These are phyloP conservation scores for Albugo laibachii DNA, from an alignment of 352 stramenopile genomes.

Conservation along the genomic window DNA sequence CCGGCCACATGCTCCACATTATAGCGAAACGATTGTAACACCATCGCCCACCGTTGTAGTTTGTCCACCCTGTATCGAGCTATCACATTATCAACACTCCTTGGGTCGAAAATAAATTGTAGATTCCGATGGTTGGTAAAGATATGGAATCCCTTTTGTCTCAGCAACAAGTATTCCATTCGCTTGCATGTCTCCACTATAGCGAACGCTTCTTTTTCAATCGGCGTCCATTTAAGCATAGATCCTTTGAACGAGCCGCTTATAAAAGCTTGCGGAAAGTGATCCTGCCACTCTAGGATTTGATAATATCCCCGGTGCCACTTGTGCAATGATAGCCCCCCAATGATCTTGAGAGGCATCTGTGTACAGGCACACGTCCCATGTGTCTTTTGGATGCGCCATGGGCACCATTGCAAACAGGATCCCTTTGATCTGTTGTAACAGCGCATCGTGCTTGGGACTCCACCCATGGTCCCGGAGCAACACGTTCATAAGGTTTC, in stretches of 20 bases:
- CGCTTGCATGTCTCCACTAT: slow-evolving; percentile 10
- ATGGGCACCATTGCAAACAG: slow-evolving; percentile 4
- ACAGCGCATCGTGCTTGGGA: not conserved
- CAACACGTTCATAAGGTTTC: too few species aligned
- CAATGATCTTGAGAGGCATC: slow-evolving; percentile 3
- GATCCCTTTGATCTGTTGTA: not conserved
- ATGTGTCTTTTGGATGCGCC: not conserved
- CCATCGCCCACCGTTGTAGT: slow-evolving; percentile 8
- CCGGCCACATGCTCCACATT: slow-evolving; percentile 3
- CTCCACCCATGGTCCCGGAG: slow-evolving; percentile 1
- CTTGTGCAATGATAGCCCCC: not conserved
- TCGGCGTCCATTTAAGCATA: slow-evolving; percentile 2
- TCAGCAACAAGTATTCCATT: slow-evolving; percentile 7
- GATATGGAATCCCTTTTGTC: slow-evolving; percentile 3
- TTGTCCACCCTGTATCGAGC: slow-evolving; percentile 11
- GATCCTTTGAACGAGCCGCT: slow-evolving; percentile 7
- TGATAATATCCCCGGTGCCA: not conserved
- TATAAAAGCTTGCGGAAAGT: slow-evolving; percentile 4
- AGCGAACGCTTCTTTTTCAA: slow-evolving; percentile 11
- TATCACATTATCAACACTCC: not conserved
- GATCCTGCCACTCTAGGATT: not conserved
- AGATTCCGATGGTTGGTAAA: slow-evolving; percentile 13
- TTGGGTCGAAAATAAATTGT: slow-evolving; percentile 10
- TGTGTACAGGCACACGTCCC: not conserved
- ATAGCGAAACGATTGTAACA: slow-evolving; percentile 8